Conservation (phyloP, 2,329 filamentous ascomycete genomes). For the Bimuria novae-zelandiae region DNA sequence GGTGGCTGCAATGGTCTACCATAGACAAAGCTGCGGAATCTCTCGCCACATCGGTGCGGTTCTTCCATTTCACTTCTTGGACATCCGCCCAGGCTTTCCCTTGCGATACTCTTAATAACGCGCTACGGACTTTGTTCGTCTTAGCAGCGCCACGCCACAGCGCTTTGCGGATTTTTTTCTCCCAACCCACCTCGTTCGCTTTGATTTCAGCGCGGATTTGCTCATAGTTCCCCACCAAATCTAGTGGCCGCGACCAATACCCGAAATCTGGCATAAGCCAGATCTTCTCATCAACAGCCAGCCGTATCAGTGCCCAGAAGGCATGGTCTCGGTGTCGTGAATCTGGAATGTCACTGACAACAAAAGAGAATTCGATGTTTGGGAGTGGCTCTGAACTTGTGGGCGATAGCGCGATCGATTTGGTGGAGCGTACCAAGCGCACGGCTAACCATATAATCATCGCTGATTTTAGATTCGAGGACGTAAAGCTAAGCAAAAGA, state of each 20-base stretch:
- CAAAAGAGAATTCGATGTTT: slow-evolving; percentile 58
- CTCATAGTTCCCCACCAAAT: slow-evolving; percentile 17
- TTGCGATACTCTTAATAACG: slow-evolving; percentile 12
- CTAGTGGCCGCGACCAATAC: slow-evolving; percentile 26
- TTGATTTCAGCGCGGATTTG: slow-evolving; percentile 18
- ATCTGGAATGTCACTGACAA: slow-evolving; percentile 42
- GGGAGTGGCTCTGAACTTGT: slow-evolving; percentile 56
- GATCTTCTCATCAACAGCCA: slow-evolving; percentile 15
- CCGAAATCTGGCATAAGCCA: slow-evolving; percentile 32
- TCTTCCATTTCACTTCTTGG: slow-evolving; percentile 18
- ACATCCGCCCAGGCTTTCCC: slow-evolving; percentile 23
- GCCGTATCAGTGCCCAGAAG: slow-evolving; percentile 20
- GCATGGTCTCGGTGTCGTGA: slow-evolving; percentile 12
- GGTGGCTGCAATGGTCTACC: slow-evolving; percentile 28
- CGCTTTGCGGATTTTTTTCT: slow-evolving; percentile 21
- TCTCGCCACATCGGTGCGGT: slow-evolving; percentile 13
- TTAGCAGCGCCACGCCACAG: slow-evolving; percentile 40
- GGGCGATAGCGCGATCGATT: slow-evolving; percentile 57
- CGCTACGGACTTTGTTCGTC: slow-evolving; percentile 25
- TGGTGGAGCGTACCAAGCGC: slow-evolving; percentile 57
- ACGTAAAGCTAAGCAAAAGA: slow-evolving; percentile 36
- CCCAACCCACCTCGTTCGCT: slow-evolving; percentile 17
- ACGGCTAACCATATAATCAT: slow-evolving; percentile 10
- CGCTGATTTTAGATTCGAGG: slow-evolving; percentile 27
- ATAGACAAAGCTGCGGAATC: slow-evolving; percentile 18